Percentiles rank a stretch among this genome's conserved stretches.
Evolutionary conservation across 2,329 filamentous ascomycete genomes (phyloP).

Genomic region (Volutella citrinella): DNA sequence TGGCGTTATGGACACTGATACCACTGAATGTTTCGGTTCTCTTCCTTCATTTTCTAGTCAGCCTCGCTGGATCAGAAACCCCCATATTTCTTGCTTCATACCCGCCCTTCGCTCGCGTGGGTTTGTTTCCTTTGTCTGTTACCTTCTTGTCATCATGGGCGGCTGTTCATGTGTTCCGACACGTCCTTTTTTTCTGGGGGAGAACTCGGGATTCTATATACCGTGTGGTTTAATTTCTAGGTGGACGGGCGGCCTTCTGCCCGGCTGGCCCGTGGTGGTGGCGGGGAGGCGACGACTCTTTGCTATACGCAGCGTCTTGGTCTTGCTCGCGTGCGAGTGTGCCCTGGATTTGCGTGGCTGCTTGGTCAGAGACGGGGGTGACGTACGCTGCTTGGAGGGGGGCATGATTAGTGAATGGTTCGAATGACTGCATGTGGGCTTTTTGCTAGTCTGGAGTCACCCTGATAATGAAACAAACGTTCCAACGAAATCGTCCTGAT

Average conservation of each 20-base stretch:
- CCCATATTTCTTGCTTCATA: no score
- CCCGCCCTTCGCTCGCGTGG: no score
- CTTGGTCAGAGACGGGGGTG: no score
- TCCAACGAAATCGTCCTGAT: no score
- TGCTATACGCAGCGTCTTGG: slow-evolving; percentile 20
- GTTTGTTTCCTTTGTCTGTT: no score
- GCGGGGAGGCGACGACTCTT: slow-evolving; percentile 18
- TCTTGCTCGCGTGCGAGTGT: slow-evolving; percentile 9
- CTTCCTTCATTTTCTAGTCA: slow-evolving; percentile 14
- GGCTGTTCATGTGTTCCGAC: no score
- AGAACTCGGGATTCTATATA: slow-evolving; percentile 26
- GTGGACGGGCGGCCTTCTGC: slow-evolving; percentile 25
- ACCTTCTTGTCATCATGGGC: no score
- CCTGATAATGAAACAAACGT: slow-evolving; percentile 20
- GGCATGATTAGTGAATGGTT: slow-evolving; percentile 18
- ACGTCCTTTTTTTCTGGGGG: slow-evolving; percentile 19
- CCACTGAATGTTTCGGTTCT: slow-evolving; percentile 27
- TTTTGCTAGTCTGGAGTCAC: slow-evolving; percentile 11
- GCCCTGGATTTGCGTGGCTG: no score
- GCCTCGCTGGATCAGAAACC: background rate
- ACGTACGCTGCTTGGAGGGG: slow-evolving; percentile 10
- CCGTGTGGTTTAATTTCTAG: slow-evolving; percentile 18
- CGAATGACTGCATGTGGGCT: slow-evolving; percentile 15
- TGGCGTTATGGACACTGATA: slow-evolving; percentile 38
- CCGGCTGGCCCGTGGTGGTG: slow-evolving; percentile 32